Evolutionary conservation across 2,329 filamentous ascomycete genomes (phyloP).

Genomic region (Sclerotinia trifoliorum): DNA sequence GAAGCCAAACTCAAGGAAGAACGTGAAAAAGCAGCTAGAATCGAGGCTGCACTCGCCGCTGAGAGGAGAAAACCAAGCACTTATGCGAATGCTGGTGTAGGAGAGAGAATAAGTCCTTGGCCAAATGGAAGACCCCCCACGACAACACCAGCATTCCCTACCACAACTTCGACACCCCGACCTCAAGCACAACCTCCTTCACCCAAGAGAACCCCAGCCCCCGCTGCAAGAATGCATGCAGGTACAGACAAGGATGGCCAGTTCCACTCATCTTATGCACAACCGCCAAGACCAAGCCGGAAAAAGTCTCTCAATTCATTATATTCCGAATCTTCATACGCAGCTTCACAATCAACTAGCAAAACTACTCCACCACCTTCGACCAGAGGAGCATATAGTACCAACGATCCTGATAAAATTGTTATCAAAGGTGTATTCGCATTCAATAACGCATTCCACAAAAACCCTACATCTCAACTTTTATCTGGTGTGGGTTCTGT

Average conservation of each 20-base stretch:
- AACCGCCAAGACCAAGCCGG: conserved; percentile 53
- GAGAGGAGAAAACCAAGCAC: conserved; percentile 41
- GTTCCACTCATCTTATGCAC: conserved; percentile 77
- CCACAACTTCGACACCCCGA: conserved; percentile 40
- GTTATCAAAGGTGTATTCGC: conserved; percentile 90
- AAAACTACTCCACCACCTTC: conserved; percentile 82
- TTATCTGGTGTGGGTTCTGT: conserved; percentile 80
- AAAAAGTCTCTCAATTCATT: conserved; percentile 67
- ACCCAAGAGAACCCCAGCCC: conserved; percentile 46
- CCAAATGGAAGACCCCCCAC: conserved; percentile 57
- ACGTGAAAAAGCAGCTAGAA: conserved; percentile 29
- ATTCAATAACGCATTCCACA: conserved; percentile 85
- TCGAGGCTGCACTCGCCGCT: conserved; percentile 5
- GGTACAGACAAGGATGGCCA: conserved; percentile 62
- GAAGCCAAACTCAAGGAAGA: conserved; percentile 6
- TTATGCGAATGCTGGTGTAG: conserved; percentile 64
- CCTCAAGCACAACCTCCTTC: conserved; percentile 40
- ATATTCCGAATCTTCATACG: conserved; percentile 83
- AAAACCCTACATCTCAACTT: conserved; percentile 87
- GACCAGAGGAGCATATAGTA: conserved; percentile 74
- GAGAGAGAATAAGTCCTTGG: conserved; percentile 70
- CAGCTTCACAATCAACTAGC: conserved; percentile 78
- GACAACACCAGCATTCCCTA: conserved; percentile 34
- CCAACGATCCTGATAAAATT: conserved; percentile 92
- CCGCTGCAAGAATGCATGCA: conserved; percentile 57